These are phyloP conservation scores for Pelargonium cotyledonis DNA, from an alignment of 441 rosid genomes.

Conservation along the genomic window DNA sequence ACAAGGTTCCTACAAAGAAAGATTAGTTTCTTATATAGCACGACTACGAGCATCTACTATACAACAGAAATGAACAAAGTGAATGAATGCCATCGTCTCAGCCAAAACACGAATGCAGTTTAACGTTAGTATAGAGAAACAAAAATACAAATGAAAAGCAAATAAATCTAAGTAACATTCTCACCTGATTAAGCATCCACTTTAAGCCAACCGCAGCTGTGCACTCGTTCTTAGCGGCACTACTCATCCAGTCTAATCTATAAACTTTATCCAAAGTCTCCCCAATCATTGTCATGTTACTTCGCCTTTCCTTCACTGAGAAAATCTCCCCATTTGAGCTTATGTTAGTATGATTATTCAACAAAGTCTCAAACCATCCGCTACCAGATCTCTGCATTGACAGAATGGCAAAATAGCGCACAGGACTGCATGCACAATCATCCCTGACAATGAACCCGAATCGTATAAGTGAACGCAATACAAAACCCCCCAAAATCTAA, in stretches of 20 bases:
- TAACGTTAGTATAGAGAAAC: background rate
- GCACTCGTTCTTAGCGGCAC: conserved; percentile 94
- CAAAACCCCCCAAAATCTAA: conserved; percentile 13
- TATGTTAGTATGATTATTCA: conserved; percentile 86
- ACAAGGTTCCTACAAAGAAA: too few species aligned
- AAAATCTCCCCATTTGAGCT: conserved; percentile 96
- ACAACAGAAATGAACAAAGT: too few species aligned
- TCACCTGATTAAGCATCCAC: conserved; percentile 99
- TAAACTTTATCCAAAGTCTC: conserved; percentile 80
- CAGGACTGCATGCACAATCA: conserved; percentile 88
- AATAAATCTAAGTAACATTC: background rate
- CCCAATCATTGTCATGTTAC: conserved; percentile 55
- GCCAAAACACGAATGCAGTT: background rate
- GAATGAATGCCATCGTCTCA: background rate
- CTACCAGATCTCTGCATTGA: conserved; percentile 99
- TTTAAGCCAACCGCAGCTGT: conserved; percentile 91
- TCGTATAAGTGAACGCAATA: conserved; percentile 13
- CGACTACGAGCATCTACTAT: too few species aligned
- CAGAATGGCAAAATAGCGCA: conserved; percentile 81
- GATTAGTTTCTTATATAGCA: too few species aligned
- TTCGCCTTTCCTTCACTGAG: conserved; percentile 78
- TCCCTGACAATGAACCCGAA: conserved; percentile 42
- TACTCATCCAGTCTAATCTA: conserved; percentile 81
- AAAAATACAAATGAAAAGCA: background rate
- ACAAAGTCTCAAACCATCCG: conserved; percentile 95